phyloP scores from a whole-genome alignment of 805 yeast species.

The Hanseniaspora clermontiae region DNA sequence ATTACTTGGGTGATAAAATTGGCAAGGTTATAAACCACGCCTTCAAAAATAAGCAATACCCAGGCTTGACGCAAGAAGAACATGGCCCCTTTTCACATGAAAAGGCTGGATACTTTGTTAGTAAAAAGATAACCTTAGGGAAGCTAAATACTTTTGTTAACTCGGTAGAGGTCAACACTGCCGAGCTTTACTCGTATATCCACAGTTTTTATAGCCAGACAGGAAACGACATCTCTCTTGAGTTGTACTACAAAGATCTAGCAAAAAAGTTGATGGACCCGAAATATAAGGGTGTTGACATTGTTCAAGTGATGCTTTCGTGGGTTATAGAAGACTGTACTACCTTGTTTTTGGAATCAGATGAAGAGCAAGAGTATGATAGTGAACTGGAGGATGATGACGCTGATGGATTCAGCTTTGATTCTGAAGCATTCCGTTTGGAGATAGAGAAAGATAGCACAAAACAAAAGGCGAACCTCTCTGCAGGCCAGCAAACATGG shows the following conservation, averaged over 20 bases:
- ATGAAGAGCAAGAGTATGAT: neutral
- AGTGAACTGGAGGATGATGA: neutral
- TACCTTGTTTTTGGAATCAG: neutral
- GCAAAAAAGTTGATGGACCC: neutral
- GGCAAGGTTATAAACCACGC: neutral
- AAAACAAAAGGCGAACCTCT: neutral
- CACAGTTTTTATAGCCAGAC: neutral
- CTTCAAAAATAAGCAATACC: neutral
- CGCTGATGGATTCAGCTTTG: neutral
- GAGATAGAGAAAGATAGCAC: neutral
- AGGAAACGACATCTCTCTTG: neutral
- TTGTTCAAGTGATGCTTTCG: neutral
- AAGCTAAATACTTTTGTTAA: conserved; percentile 1
- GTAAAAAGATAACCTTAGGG: neutral
- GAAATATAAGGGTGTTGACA: neutral
- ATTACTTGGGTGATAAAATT: conserved; percentile 1
- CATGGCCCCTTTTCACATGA: neutral
- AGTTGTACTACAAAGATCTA: neutral
- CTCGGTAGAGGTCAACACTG: neutral
- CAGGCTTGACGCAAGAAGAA: neutral
- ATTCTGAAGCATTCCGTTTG: neutral
- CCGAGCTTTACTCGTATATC: neutral
- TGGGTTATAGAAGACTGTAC: conserved; percentile 11
- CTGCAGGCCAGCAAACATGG: conserved; percentile 8
- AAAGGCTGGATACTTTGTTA: neutral